A percentile compares a stretch with the other conserved stretches of the same genome.
phyloP scores from a whole-genome alignment of 352 stramenopile genomes.

The Phytophthora vignae region DNA sequence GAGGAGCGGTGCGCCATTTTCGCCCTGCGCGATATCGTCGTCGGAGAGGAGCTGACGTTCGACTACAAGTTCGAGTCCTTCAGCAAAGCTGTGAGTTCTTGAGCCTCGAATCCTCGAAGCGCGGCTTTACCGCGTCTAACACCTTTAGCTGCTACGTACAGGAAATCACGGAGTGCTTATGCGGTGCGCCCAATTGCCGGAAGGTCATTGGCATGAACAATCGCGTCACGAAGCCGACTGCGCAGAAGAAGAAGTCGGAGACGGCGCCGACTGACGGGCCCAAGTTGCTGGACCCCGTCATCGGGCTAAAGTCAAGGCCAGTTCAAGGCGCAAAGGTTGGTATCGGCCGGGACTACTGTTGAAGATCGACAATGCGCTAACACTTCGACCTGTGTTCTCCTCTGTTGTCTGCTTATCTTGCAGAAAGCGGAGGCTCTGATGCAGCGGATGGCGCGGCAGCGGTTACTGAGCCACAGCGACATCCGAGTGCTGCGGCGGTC shows the following conservation, averaged over 20 bases:
- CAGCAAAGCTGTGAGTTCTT: constrained; percentile 37
- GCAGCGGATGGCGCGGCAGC: constrained; percentile 65
- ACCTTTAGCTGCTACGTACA: constrained; percentile 24
- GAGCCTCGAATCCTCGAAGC: neutral
- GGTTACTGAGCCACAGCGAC: constrained; percentile 59
- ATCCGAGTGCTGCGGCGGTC: constrained; percentile 54
- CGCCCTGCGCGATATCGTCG: constrained; percentile 86
- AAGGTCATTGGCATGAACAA: constrained; percentile 83
- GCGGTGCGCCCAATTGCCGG: constrained; percentile 66
- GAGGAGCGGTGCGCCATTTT: constrained; percentile 97
- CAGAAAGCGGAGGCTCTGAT: constrained; percentile 69
- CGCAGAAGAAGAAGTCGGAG: constrained; percentile 29
- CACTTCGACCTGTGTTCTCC: neutral
- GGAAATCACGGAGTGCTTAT: constrained; percentile 81
- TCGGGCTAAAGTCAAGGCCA: constrained; percentile 41
- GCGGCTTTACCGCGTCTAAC: constrained; percentile 1
- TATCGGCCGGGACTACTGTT: neutral
- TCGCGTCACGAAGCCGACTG: constrained; percentile 39
- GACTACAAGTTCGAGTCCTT: constrained; percentile 92
- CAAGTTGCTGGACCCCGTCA: constrained; percentile 59
- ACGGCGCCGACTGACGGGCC: constrained; percentile 7
- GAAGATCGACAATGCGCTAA: neutral
- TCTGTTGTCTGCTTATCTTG: neutral
- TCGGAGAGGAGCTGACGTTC: constrained; percentile 94
- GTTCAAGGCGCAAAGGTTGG: constrained; percentile 55